phyloP scores from a whole-genome alignment of 2,329 filamentous ascomycete species.

The Penicillium sp. region DNA sequence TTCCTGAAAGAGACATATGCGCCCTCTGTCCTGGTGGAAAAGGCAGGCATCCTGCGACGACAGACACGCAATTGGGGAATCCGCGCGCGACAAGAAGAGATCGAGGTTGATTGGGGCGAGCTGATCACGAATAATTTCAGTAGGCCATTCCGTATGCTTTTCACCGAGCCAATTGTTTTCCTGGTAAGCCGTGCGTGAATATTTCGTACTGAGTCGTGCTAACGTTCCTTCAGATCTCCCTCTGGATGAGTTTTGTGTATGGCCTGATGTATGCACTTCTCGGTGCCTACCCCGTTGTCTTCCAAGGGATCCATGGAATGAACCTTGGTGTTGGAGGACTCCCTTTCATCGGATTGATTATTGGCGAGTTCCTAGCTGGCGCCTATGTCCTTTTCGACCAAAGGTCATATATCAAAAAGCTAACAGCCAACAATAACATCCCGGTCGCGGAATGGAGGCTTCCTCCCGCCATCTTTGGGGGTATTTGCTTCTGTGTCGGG shows the following conservation, averaged over 20 bases:
- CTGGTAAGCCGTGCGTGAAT: constrained; percentile 12
- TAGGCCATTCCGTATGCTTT: constrained; percentile 34
- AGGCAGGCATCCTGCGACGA: constrained; percentile 44
- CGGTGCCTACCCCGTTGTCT: constrained; percentile 24
- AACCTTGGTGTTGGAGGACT: constrained; percentile 26
- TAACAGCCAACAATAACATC: constrained; percentile 24
- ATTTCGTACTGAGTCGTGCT: neutral
- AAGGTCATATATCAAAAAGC: constrained; percentile 23
- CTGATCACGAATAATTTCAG: constrained; percentile 43
- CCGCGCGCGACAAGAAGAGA: constrained; percentile 48
- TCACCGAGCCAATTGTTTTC: constrained; percentile 36
- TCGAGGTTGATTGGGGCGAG: constrained; percentile 45
- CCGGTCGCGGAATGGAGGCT: constrained; percentile 30
- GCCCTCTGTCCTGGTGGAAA: constrained; percentile 31
- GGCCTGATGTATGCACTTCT: constrained; percentile 27
- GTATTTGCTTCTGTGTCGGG: constrained; percentile 27
- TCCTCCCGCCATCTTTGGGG: constrained; percentile 26
- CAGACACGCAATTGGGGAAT: constrained; percentile 54
- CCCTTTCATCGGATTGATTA: constrained; percentile 25
- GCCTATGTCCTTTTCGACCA: constrained; percentile 23
- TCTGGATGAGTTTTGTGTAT: constrained; percentile 31
- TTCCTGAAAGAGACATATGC: constrained; percentile 51
- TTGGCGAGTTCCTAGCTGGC: constrained; percentile 25
- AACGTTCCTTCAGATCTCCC: constrained; percentile 11
- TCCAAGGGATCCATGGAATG: constrained; percentile 26